Conservation (phyloP, 805 yeast species). For the Myxozyma udenii region DNA sequence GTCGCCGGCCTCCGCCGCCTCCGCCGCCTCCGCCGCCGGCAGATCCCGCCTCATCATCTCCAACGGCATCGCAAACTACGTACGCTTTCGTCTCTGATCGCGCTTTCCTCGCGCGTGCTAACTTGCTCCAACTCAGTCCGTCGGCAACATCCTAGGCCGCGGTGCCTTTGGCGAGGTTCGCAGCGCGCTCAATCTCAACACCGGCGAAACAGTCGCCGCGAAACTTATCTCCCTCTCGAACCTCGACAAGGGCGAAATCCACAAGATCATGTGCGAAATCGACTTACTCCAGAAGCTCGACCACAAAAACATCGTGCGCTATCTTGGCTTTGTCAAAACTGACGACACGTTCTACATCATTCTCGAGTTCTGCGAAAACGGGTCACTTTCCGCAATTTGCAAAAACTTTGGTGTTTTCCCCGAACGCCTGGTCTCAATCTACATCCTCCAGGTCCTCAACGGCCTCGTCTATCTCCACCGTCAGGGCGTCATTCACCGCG, state of each 20-base stretch:
- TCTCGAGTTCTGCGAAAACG: slow-evolving; percentile 61
- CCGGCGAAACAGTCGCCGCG: slow-evolving; percentile 71
- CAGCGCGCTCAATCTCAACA: slow-evolving; percentile 62
- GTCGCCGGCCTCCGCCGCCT: slow-evolving; percentile 45
- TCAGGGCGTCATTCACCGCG: slow-evolving; percentile 76
- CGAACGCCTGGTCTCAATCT: slow-evolving; percentile 51
- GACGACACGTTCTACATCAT: slow-evolving; percentile 53
- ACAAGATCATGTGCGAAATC: slow-evolving; percentile 55
- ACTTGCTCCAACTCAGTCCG: slow-evolving; percentile 31
- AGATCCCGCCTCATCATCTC: too few species aligned
- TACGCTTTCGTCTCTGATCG: too few species aligned
- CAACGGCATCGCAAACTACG: too few species aligned
- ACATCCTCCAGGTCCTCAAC: slow-evolving; percentile 52
- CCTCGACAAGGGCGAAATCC: slow-evolving; percentile 36
- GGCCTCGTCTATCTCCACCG: slow-evolving; percentile 65
- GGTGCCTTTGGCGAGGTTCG: slow-evolving; percentile 93
- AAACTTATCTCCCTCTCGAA: slow-evolving; percentile 65
- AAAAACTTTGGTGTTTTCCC: slow-evolving; percentile 53
- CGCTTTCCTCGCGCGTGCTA: too few species aligned
- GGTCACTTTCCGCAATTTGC: slow-evolving; percentile 58
- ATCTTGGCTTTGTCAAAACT: slow-evolving; percentile 64
- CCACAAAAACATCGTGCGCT: slow-evolving; percentile 65
- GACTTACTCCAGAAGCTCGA: slow-evolving; percentile 60
- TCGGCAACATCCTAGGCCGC: slow-evolving; percentile 66
- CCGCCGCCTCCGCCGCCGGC: slow-evolving; percentile 86